phyloP scores from a whole-genome alignment of 1,139 yeast species.

The Saccharomyces hybrid region DNA sequence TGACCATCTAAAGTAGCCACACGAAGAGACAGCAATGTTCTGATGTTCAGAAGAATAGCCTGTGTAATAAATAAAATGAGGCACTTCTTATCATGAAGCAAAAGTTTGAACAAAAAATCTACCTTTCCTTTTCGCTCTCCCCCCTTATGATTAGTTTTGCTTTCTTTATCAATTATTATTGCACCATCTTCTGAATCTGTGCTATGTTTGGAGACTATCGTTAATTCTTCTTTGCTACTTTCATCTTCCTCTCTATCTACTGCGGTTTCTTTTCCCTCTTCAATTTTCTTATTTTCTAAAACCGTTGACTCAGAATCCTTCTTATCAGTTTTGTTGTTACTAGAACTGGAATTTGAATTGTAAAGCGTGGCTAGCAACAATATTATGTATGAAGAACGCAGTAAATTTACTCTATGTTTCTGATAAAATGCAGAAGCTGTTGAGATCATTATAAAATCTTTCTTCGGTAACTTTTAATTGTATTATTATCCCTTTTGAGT shows the following conservation, averaged over 20 bases:
- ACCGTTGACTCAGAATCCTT: slow-evolving; percentile 3
- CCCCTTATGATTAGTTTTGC: slow-evolving; percentile 1
- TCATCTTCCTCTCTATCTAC: slow-evolving; percentile 2
- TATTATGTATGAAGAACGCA: slow-evolving; percentile 25
- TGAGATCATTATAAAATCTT: neutral
- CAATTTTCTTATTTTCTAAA: slow-evolving; percentile 1
- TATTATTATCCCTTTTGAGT: neutral
- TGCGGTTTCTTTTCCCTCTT: slow-evolving; percentile 1
- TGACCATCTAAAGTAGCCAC: slow-evolving; percentile 85
- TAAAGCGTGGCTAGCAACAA: slow-evolving; percentile 21
- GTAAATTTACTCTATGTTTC: slow-evolving; percentile 23
- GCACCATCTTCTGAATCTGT: slow-evolving; percentile 2
- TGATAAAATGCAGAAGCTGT: slow-evolving; percentile 16
- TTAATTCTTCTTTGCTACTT: neutral
- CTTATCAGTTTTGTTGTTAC: slow-evolving; percentile 9
- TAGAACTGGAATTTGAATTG: slow-evolving; percentile 12
- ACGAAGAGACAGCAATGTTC: slow-evolving; percentile 71
- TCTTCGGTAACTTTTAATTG: neutral
- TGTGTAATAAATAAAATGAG: slow-evolving; percentile 43
- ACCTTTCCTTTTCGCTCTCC: slow-evolving; percentile 2
- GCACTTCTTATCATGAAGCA: slow-evolving; percentile 26
- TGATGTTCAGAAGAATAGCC: slow-evolving; percentile 49
- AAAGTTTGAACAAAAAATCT: slow-evolving; percentile 22
- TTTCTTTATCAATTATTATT: slow-evolving; percentile 1
- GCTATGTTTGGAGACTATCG: neutral